These are phyloP conservation scores for Yarrowia yakushimensis DNA, from an alignment of 805 yeast species.

Conservation along the genomic window DNA sequence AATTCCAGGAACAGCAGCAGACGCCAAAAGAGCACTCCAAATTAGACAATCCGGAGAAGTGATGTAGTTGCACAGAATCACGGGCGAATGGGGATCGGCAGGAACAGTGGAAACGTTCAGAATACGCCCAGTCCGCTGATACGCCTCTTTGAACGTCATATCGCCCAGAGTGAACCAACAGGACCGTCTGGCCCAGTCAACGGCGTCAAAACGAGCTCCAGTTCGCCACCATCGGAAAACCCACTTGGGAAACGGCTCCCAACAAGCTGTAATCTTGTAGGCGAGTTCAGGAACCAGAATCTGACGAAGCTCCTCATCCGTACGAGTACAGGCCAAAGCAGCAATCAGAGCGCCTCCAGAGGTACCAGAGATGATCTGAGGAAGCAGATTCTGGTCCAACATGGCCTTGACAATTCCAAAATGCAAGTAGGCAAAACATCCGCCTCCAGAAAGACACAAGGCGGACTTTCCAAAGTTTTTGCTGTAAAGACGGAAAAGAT, in stretches of 20 bases:
- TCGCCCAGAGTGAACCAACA: conserved; percentile 72
- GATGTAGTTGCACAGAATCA: conserved; percentile 67
- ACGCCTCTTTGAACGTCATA: conserved; percentile 67
- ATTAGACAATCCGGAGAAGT: conserved; percentile 77
- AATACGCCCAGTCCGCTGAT: conserved; percentile 62
- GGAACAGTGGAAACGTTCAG: conserved; percentile 77
- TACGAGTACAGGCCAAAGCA: conserved; percentile 64
- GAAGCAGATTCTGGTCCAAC: conserved; percentile 61
- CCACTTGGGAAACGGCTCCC: conserved; percentile 59
- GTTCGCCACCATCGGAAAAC: conserved; percentile 63
- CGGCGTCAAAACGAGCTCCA: conserved; percentile 74
- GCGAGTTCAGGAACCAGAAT: conserved; percentile 61
- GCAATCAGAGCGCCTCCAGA: conserved; percentile 81
- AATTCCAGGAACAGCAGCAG: conserved; percentile 81
- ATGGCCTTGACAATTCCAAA: conserved; percentile 73
- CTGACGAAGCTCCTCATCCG: conserved; percentile 58
- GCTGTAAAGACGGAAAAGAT: conserved; percentile 54
- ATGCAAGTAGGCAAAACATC: conserved; percentile 72
- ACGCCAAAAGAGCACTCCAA: conserved; percentile 75
- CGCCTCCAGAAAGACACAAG: conserved; percentile 73
- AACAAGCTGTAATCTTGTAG: conserved; percentile 63
- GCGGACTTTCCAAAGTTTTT: conserved; percentile 71
- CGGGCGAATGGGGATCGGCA: conserved; percentile 78
- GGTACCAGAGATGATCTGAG: conserved; percentile 69
- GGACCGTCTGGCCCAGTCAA: conserved; percentile 67